Percentiles rank a stretch among this genome's conserved stretches.
Evolutionary conservation across 257 asterid genomes (phyloP).

Genomic region (Salvia splendens): DNA sequence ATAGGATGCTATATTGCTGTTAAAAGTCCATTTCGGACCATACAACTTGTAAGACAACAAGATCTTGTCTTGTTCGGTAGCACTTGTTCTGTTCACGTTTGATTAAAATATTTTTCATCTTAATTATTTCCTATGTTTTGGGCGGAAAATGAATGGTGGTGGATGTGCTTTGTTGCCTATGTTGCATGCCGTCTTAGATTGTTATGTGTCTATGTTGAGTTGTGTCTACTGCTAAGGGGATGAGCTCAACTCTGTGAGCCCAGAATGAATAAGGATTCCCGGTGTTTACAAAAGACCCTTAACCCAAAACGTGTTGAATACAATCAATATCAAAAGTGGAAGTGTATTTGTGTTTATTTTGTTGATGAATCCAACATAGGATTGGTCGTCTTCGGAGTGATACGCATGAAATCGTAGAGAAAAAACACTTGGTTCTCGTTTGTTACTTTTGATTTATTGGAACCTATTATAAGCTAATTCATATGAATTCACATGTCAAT

Average conservation of each 20-base stretch:
- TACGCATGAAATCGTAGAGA: too few relatives aligned
- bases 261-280: too few relatives aligned
- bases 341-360: too few relatives aligned
- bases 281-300: too few relatives aligned
- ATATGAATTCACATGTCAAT: too few relatives aligned
- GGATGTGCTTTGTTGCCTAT: neutral
- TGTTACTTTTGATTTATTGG: too few relatives aligned
- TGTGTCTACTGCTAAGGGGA: neutral
- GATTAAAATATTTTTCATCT: neutral
- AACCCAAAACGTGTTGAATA: too few relatives aligned
- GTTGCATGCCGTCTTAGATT: neutral
- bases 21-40: conserved; percentile 13
- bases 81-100: neutral
- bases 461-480: too few relatives aligned
- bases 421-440: too few relatives aligned
- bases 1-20: conserved; percentile 19
- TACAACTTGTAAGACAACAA: neutral
- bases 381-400: too few relatives aligned
- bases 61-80: conserved; percentile 12
- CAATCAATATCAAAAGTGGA: too few relatives aligned
- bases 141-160: neutral
- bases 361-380: too few relatives aligned
- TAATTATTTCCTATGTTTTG: neutral
- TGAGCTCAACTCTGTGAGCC: neutral
- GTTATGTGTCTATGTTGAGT: neutral